Base-by-base conservation (phyloP, 331 rosid species). In the Acacia pycnantha region DNA sequence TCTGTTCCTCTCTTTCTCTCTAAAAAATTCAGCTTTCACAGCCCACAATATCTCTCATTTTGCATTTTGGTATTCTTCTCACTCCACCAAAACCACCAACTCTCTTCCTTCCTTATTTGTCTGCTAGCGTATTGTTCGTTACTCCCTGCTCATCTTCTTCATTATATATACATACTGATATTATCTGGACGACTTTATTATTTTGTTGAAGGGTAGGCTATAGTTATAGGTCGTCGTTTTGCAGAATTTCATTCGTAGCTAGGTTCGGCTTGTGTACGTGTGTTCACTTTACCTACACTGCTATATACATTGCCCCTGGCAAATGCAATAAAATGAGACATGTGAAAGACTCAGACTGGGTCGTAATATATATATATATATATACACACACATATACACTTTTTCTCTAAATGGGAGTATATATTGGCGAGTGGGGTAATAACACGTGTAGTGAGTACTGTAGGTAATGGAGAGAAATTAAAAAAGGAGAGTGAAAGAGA, bases 21-120 rank as follows among this genome's bases (percentile, higher is more conserved):
- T 31, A 41, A 44, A 56, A 56, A 48, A 18, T 19, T 64, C 88
- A 82, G 86, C 62, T 41, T 83, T 41, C 67, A 33, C 80, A 76
- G 86, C 89, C 89, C 89, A 82, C 86, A 82, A 65, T 86, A 86
- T 82, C 73, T 67, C 9, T 59, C 10, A 12, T 70, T 65, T 29
- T 27, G 51, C 41, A 48, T 14, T 12, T 50, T 13, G 56, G 59
- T 18, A 43, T 43, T 43, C 46, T 43, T 10, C 46, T 43, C 46
- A 43, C 46, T 43, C 46, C 77, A 26, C 68, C 84, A 33, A 86
- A 86, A 86, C 86, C 84, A 53, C 73, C 48, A 0, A 58, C 54
- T 26, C 82, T 62, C 61, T 51, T 46, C 43, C 48, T 51, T 56
- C 43, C 18, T 40, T 78, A 69, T 48, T 82, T 85, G 86, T 82